Conservation (phyloP, 1,284 basidiomycete genomes). For the Coriolopsis trogii region DNA sequence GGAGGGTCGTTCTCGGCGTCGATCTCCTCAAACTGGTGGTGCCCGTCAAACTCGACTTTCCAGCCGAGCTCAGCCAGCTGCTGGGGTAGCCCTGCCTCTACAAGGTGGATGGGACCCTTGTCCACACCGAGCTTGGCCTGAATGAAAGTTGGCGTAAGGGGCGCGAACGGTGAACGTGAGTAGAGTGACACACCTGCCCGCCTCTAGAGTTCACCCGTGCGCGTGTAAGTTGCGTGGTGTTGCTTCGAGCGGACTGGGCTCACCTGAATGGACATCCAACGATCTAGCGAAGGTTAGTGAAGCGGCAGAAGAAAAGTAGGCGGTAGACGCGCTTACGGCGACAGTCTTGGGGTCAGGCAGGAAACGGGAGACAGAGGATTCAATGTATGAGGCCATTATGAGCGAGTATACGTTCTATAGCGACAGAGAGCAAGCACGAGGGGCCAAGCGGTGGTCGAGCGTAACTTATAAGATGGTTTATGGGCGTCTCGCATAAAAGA, state of each 20-base stretch:
- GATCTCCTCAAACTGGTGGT: constrained; percentile 87
- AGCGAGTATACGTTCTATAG: neutral
- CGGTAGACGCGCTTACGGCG: constrained; percentile 50
- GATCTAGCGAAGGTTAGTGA: constrained; percentile 46
- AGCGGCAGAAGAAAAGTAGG: constrained; percentile 1
- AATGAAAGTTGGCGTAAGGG: constrained; percentile 25
- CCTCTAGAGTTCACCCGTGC: constrained; percentile 41
- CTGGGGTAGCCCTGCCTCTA: constrained; percentile 80
- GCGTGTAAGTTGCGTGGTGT: constrained; percentile 2
- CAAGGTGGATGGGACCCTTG: constrained; percentile 84
- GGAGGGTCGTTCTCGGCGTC: constrained; percentile 71
- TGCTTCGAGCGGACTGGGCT: constrained; percentile 19
- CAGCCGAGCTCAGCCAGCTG: constrained; percentile 86
- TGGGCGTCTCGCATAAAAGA: constrained; percentile 13
- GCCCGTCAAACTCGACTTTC: constrained; percentile 87
- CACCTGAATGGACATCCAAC: constrained; percentile 79
- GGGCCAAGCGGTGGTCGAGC: neutral
- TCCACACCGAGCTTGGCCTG: constrained; percentile 87
- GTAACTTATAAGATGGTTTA: constrained; percentile 14
- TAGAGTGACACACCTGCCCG: constrained; percentile 48
- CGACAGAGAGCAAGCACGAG: neutral
- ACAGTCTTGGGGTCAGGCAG: constrained; percentile 69
- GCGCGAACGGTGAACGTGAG: neutral
- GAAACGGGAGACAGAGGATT: constrained; percentile 45
- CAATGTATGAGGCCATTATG: constrained; percentile 22